phyloP scores from a whole-genome alignment of 768 basidiomycete genomes.

The Lanmaoa pseudosensibilis region DNA sequence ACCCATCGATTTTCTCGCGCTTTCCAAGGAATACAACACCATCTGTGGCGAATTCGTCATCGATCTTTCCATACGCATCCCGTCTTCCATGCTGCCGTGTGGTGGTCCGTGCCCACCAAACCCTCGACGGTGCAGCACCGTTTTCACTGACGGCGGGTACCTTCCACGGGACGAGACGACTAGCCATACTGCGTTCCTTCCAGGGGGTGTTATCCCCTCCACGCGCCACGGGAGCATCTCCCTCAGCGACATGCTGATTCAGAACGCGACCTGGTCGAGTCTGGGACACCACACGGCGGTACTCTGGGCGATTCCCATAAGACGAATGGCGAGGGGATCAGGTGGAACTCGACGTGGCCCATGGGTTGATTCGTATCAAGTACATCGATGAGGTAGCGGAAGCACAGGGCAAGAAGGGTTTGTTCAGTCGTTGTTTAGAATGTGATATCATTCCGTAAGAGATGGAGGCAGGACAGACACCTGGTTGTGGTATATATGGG shows the following conservation, averaged over 20 bases:
- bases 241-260: too few species aligned
- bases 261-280: too few species aligned
- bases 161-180: constrained; percentile 12
- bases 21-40: constrained; percentile 4
- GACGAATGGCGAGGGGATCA: too few species aligned
- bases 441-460: constrained; percentile 2
- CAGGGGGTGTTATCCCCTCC: too few species aligned
- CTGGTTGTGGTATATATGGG: neutral
- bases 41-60: constrained; percentile 40
- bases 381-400: constrained; percentile 19
- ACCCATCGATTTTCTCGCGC: constrained; percentile 28
- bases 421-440: constrained; percentile 23
- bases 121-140: constrained; percentile 12
- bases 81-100: constrained; percentile 39
- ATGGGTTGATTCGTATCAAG: constrained; percentile 19
- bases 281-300: too few species aligned
- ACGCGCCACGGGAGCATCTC: too few species aligned
- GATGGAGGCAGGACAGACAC: too few species aligned
- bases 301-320: too few species aligned
- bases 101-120: constrained; percentile 6
- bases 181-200: constrained; percentile 25
- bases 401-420: constrained; percentile 5
- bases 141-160: constrained; percentile 16
- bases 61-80: constrained; percentile 44
- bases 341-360: too few species aligned